phyloP scores from a whole-genome alignment of 2,329 filamentous ascomycete species.

The Cladosporium sphaerospermum region DNA sequence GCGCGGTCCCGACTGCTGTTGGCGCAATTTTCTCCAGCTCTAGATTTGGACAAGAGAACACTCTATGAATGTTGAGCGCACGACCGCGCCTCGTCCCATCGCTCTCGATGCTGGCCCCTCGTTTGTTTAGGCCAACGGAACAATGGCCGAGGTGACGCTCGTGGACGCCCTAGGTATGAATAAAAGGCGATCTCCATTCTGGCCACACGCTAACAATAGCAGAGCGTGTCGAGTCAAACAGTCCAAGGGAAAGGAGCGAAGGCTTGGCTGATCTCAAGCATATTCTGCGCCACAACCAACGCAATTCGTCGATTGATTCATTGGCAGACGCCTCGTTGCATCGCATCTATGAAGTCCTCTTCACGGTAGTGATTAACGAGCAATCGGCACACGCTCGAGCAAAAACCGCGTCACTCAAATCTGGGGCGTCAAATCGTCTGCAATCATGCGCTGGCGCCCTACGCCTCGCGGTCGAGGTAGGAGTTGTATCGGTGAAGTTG shows the following conservation, averaged over 20 bases:
- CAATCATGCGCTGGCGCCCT: slow-evolving; percentile 64
- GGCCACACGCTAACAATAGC: neutral
- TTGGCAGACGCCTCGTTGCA: slow-evolving; percentile 76
- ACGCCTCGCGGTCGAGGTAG: slow-evolving; percentile 64
- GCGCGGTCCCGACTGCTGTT: too few species aligned
- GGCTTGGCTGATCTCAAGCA: slow-evolving; percentile 51
- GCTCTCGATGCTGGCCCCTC: too few species aligned
- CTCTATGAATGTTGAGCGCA: too few species aligned
- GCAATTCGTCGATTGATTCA: slow-evolving; percentile 33
- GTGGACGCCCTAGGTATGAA: slow-evolving; percentile 16
- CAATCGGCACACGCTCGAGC: slow-evolving; percentile 57
- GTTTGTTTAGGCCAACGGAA: neutral
- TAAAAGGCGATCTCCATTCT: slow-evolving; percentile 3
- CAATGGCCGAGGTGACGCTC: slow-evolving; percentile 4
- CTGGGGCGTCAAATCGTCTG: slow-evolving; percentile 49
- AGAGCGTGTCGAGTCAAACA: slow-evolving; percentile 38
- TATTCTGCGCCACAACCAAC: slow-evolving; percentile 49
- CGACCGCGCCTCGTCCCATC: too few species aligned
- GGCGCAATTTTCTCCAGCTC: too few species aligned
- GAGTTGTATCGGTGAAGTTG: slow-evolving; percentile 59
- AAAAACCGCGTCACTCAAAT: slow-evolving; percentile 36
- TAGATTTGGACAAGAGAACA: too few species aligned
- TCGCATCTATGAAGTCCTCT: slow-evolving; percentile 73
- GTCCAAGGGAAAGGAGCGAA: slow-evolving; percentile 41
- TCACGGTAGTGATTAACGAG: slow-evolving; percentile 61